Conservation (phyloP, 805 yeast species). For the Saturnispora sekii region DNA sequence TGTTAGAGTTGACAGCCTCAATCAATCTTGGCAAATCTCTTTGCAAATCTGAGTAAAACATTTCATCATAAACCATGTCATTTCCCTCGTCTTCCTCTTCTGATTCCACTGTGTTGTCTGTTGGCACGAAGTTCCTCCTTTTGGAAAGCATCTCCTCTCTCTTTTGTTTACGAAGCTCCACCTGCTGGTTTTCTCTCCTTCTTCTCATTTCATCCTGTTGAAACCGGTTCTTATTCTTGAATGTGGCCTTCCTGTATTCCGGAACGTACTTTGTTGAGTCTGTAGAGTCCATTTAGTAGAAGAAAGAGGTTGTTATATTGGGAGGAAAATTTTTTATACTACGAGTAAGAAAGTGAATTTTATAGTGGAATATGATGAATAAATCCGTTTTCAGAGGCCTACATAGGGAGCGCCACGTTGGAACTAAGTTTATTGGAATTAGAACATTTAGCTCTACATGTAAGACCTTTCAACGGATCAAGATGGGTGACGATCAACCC, state of each 20-base stretch:
- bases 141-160: conserved; percentile 91
- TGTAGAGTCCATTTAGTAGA: conserved; percentile 46
- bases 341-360: neutral
- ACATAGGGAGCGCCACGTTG: too few species aligned
- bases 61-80: conserved; percentile 23
- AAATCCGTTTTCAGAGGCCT: too few species aligned
- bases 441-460: too few species aligned
- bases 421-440: too few species aligned
- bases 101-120: conserved; percentile 11
- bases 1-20: conserved; percentile 64
- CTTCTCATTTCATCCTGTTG: conserved; percentile 95
- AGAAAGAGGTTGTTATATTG: neutral
- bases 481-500: conserved; percentile 25
- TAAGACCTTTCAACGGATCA: conserved; percentile 9
- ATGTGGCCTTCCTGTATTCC: conserved; percentile 93
- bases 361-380: too few species aligned
- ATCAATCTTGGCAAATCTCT: conserved; percentile 79
- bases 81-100: conserved; percentile 48
- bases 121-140: conserved; percentile 66
- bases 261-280: conserved; percentile 87
- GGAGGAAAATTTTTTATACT: neutral
- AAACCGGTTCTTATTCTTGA: conserved; percentile 89
- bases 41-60: conserved; percentile 40
- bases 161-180: conserved; percentile 91
- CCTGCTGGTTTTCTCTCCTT: conserved; percentile 95